Conservation (phyloP, 2,329 filamentous ascomycete species). For the Colletotrichum paranaense region DNA sequence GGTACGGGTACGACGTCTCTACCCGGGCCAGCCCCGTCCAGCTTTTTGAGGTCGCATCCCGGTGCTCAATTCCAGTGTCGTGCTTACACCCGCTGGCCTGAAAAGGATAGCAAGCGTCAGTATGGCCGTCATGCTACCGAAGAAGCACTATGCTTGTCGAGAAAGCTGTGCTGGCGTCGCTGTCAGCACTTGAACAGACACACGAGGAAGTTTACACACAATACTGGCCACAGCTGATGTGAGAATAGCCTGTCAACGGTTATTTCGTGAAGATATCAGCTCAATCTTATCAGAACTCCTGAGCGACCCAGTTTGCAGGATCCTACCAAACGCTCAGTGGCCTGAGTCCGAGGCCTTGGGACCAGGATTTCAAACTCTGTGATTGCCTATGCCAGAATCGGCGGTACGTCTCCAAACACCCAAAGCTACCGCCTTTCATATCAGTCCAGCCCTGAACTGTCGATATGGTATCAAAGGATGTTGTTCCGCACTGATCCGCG, state of each 20-base stretch:
- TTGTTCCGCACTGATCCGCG: slow-evolving; percentile 16
- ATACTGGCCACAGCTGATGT: background rate
- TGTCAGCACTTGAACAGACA: background rate
- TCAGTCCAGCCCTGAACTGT: slow-evolving; percentile 6
- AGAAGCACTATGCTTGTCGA: background rate
- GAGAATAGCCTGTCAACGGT: background rate
- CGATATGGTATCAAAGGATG: slow-evolving; percentile 12
- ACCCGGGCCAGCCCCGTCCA: background rate
- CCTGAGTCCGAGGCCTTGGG: slow-evolving; percentile 9
- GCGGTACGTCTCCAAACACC: background rate
- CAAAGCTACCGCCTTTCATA: background rate
- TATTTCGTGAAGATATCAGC: background rate
- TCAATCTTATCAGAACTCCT: background rate
- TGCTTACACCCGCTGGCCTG: background rate
- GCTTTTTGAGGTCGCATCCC: background rate
- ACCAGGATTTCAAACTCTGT: background rate
- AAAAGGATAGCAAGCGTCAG: background rate
- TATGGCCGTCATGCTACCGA: background rate
- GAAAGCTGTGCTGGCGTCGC: background rate
- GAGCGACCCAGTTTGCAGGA: background rate
- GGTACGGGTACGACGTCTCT: slow-evolving; percentile 25
- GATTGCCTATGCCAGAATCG: background rate
- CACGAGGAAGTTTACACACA: background rate
- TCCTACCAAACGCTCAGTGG: background rate
- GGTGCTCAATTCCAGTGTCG: background rate